phyloP scores from a whole-genome alignment of 169 alveolate species.

The Eimeria acervulina region DNA sequence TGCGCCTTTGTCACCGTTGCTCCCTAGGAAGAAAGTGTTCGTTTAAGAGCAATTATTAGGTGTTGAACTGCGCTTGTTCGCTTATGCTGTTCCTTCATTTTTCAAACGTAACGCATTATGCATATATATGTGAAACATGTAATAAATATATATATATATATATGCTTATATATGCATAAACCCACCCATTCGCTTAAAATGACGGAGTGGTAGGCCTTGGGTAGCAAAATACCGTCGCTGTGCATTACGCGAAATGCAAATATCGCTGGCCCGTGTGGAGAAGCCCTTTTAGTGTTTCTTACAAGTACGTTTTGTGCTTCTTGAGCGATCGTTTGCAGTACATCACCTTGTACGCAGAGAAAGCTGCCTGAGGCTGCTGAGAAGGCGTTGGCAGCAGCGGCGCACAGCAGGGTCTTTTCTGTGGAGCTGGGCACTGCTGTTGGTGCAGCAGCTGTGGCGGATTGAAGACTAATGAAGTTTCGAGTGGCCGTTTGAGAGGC shows the following conservation, averaged over 20 bases:
- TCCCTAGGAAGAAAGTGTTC: too few species aligned
- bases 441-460: too few species aligned
- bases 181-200: constrained; percentile 52
- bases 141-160: background rate
- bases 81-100: too few species aligned
- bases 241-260: background rate
- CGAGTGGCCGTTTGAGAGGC: too few species aligned
- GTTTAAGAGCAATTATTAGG: too few species aligned
- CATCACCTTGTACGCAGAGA: constrained; percentile 36
- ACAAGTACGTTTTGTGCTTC: constrained; percentile 69
- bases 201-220: background rate
- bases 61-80: too few species aligned
- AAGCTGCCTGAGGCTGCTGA: background rate
- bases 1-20: constrained; percentile 28
- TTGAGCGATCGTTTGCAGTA: constrained; percentile 70
- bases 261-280: background rate
- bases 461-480: too few species aligned
- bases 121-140: too few species aligned
- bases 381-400: too few species aligned
- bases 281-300: background rate
- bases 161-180: background rate
- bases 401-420: too few species aligned
- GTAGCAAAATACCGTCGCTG: constrained; percentile 73
- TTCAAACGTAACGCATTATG: too few species aligned
- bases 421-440: too few species aligned